Base-by-base conservation (phyloP, 768 basidiomycete species). In the Cyathus striatus region DNA sequence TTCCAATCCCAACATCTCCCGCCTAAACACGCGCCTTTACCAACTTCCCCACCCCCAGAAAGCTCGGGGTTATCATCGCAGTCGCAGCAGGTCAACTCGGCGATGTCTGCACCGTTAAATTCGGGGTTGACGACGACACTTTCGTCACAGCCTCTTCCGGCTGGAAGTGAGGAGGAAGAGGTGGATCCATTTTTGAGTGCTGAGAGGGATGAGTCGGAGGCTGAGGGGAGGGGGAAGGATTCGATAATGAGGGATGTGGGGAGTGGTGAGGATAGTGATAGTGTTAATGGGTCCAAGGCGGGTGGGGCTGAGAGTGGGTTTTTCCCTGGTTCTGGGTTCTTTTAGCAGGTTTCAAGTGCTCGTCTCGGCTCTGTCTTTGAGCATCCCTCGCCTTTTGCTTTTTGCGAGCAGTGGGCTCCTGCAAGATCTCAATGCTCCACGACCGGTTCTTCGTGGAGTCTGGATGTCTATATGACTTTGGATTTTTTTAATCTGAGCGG, bases 141-240 rank as follows among this genome's bases (percentile, higher is more conserved):
- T 17, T 40, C 33, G 20, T 40, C 41, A 36, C 30, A 17, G 17
- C 30, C 39, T 41, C 25, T n/a, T 24, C 23, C 20, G n/a, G n/a
- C n/a, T n/a, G n/a, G n/a, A n/a, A 54, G 56, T 10, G 61, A 58
- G 3, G 68, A 62, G 22, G 69, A 67, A 4, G 69, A 67, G 40
- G 34, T 66, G 13, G 65, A 74, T 41, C 71, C 72, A 1, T 74
- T 74, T 48, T 58, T 61, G 47, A 59, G 24, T 32, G 36, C 26
- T 22, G 30, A n/a, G 5, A 25, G 7, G 38, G 22, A 39, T 47
- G 32, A 43, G 62, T 40, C 48, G 57, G 44, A 63, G 64, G 64
- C 52, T 62, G 50, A 63, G 59, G 32, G 70, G 22, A 70, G 68
- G 56, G 43, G 69, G 52, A 68, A 70, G 44, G 67, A 65, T 67